A percentile compares a stretch with the other conserved stretches of the same genome.
Conservation (phyloP, 2,329 filamentous ascomycete genomes). For the Diaporthe capsici region DNA sequence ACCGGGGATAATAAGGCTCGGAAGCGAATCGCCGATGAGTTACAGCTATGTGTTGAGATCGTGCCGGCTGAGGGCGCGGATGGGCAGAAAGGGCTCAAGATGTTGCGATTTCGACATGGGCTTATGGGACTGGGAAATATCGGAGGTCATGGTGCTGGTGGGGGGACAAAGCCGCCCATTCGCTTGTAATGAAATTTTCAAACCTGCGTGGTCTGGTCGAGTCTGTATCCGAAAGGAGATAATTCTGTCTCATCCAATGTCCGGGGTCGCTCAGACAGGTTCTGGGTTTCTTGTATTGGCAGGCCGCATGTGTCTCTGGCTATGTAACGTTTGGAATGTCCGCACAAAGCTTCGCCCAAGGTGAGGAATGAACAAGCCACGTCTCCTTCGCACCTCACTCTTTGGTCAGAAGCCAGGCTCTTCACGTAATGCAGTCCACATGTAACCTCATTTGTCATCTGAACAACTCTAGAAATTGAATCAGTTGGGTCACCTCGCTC, state of each 20-base stretch:
- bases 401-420: not conserved
- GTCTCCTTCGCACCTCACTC: not conserved
- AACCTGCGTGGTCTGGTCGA: not conserved
- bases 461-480: not conserved
- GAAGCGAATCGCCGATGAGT: not conserved
- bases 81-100: constrained; percentile 7
- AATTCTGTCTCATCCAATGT: not conserved
- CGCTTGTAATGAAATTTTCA: not conserved
- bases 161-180: not conserved
- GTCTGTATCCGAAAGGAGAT: not conserved
- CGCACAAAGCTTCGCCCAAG: not conserved
- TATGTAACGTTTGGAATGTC: not conserved
- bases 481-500: not conserved
- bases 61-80: constrained; percentile 14
- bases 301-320: not conserved
- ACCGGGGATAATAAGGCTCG: not conserved
- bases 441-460: not conserved
- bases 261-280: not conserved
- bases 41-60: constrained; percentile 1
- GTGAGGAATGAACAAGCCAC: not conserved
- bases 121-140: not conserved
- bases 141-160: not conserved
- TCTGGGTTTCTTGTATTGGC: not conserved
- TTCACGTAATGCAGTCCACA: not conserved
- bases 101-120: constrained; percentile 12